These are phyloP conservation scores for Oidium heveae DNA, from an alignment of 2,329 filamentous ascomycete genomes.

Conservation along the genomic window DNA sequence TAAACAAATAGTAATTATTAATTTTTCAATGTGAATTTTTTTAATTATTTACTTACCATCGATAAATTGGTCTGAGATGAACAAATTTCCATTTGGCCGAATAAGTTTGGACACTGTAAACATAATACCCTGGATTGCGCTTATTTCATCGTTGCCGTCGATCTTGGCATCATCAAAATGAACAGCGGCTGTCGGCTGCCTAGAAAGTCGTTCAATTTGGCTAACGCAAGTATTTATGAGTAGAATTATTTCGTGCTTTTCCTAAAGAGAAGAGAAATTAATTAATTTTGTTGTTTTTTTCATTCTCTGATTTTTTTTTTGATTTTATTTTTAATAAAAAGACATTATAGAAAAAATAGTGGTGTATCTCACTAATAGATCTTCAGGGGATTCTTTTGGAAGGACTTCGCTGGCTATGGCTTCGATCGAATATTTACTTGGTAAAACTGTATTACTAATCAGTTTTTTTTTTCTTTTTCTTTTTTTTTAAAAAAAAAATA, in stretches of 20 bases:
- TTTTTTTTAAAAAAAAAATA: no score
- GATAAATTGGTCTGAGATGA: slow-evolving; percentile 6
- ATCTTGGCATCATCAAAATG: no score
- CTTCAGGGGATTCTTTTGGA: not conserved
- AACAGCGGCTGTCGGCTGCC: not conserved
- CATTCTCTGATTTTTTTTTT: no score
- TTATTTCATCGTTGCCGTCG: no score
- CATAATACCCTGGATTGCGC: slow-evolving; percentile 3
- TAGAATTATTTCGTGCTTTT: slow-evolving; percentile 7
- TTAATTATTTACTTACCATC: slow-evolving; percentile 4
- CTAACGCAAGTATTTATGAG: slow-evolving; percentile 8
- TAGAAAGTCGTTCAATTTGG: slow-evolving; percentile 1
- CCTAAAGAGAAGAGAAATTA: slow-evolving; percentile 3
- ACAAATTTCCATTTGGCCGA: slow-evolving; percentile 7
- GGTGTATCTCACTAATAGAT: not conserved
- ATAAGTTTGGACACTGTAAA: slow-evolving; percentile 8
- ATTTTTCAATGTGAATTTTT: no score
- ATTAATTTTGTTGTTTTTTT: not conserved
- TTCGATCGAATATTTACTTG: slow-evolving; percentile 6
- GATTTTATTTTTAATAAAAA: not conserved
- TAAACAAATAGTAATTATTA: no score
- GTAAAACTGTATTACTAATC: slow-evolving; percentile 3
- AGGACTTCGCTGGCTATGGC: slow-evolving; percentile 2
- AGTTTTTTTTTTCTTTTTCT: slow-evolving; percentile 1
- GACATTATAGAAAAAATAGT: no score